These are phyloP conservation scores for Pneumocystis sp. DNA, from an alignment of 1,139 yeast genomes.

Conservation along the genomic window DNA sequence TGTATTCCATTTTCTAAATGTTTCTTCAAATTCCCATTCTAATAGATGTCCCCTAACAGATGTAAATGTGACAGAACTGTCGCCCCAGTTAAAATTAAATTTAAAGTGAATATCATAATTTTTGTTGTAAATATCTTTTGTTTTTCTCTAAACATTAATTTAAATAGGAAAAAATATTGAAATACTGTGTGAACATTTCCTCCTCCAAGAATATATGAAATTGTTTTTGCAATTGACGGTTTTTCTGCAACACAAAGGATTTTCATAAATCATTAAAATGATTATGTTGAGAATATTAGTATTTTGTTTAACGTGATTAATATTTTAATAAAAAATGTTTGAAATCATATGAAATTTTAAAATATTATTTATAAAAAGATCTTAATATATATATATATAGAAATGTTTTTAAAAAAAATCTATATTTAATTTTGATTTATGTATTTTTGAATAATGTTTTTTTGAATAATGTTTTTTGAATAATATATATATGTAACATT, in stretches of 20 bases:
- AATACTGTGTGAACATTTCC: slow-evolving; percentile 33
- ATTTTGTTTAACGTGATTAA: too few species aligned
- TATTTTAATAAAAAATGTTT: too few species aligned
- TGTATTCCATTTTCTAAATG: slow-evolving; percentile 41
- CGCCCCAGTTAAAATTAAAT: slow-evolving; percentile 49
- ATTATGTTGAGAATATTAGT: neutral
- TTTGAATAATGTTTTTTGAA: neutral
- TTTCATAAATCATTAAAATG: slow-evolving; percentile 31
- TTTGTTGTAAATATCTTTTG: slow-evolving; percentile 49
- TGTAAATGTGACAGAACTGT: slow-evolving; percentile 76
- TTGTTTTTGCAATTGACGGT: slow-evolving; percentile 84
- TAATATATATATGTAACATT: too few species aligned
- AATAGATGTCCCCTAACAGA: slow-evolving; percentile 78
- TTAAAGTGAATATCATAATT: slow-evolving; percentile 53
- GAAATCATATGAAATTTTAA: too few species aligned
- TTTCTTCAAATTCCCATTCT: slow-evolving; percentile 46
- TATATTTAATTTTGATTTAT: neutral
- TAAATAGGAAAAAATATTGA: neutral
- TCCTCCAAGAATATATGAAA: slow-evolving; percentile 61
- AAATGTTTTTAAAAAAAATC: too few species aligned
- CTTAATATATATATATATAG: too few species aligned
- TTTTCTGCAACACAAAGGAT: slow-evolving; percentile 94
- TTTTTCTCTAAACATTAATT: slow-evolving; percentile 25
- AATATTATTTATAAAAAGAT: too few species aligned
- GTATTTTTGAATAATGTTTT: neutral